A percentile compares a stretch with the other conserved stretches of the same genome.
These are phyloP conservation scores for Venturia pyrina DNA, from an alignment of 2,329 filamentous ascomycete genomes.

Conservation along the genomic window DNA sequence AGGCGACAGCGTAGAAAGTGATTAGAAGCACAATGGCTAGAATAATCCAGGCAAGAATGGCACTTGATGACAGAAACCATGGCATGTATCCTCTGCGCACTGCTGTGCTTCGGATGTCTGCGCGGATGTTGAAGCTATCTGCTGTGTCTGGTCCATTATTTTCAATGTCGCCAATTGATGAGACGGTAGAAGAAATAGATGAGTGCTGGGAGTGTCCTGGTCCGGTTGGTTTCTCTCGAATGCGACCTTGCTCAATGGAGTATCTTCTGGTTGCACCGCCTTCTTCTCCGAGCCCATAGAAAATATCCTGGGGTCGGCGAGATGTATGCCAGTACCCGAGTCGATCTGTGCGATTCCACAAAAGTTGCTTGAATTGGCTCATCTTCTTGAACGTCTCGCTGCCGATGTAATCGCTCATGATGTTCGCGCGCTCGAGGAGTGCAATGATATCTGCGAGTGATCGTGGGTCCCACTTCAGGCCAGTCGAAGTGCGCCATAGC, in stretches of 20 bases:
- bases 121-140: constrained; percentile 36
- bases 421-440: constrained; percentile 71
- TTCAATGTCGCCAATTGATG: constrained; percentile 11
- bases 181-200: not conserved
- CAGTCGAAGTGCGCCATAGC: constrained; percentile 57
- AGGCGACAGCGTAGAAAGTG: constrained; percentile 63
- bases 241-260: constrained; percentile 39
- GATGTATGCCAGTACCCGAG: constrained; percentile 81
- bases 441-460: constrained; percentile 73
- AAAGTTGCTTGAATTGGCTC: constrained; percentile 44
- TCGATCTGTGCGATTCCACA: constrained; percentile 52
- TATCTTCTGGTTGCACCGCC: constrained; percentile 42
- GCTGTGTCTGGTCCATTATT: constrained; percentile 21
- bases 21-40: constrained; percentile 28
- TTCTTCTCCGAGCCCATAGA: constrained; percentile 69
- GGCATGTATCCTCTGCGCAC: constrained; percentile 61
- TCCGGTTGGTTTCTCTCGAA: constrained; percentile 34
- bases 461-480: constrained; percentile 74
- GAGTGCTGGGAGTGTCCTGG: constrained; percentile 18
- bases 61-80: constrained; percentile 61
- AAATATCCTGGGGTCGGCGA: constrained; percentile 53
- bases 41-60: constrained; percentile 54
- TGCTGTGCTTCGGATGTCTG: constrained; percentile 40
- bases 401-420: constrained; percentile 59
- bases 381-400: constrained; percentile 51